Percentiles rank a stretch among this genome's conserved stretches.
Evolutionary conservation across 108 stramenopile genomes (phyloP).

Genomic region (Pseudonitzschia multiseries): DNA sequence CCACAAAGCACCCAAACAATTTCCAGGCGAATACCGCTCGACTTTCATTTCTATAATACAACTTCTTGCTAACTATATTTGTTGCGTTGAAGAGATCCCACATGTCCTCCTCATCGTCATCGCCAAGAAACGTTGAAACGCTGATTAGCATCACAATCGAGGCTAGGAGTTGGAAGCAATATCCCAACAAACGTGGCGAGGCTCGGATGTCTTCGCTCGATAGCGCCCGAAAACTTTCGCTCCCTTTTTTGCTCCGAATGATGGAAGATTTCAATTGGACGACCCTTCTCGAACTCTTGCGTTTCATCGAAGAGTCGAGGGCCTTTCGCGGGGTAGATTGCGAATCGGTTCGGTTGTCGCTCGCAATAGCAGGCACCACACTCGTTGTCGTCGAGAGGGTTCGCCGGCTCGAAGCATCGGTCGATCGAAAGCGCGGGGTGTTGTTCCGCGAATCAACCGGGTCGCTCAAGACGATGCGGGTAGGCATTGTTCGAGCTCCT

Average conservation of each 20-base stretch:
- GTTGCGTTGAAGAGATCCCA: constrained; percentile 6
- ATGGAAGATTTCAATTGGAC: constrained; percentile 30
- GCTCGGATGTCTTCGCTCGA: constrained; percentile 53
- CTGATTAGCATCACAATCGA: constrained; percentile 46
- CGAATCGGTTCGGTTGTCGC: not conserved
- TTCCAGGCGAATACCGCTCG: constrained; percentile 48
- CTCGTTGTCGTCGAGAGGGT: not conserved
- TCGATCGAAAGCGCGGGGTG: constrained; percentile 1
- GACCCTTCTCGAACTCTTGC: constrained; percentile 15
- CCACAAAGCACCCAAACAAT: constrained; percentile 36
- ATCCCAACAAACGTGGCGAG: constrained; percentile 52
- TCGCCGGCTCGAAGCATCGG: not conserved
- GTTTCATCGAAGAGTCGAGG: constrained; percentile 2
- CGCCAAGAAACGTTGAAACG: constrained; percentile 35
- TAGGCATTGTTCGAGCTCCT: constrained; percentile 30
- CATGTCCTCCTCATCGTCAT: constrained; percentile 12
- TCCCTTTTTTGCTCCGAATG: constrained; percentile 14
- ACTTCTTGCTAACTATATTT: not conserved
- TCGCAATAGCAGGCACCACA: not conserved
- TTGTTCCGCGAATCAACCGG: not conserved
- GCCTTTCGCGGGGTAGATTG: not conserved
- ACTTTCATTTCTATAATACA: constrained; percentile 16
- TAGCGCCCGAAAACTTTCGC: constrained; percentile 10
- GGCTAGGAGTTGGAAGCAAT: constrained; percentile 46
- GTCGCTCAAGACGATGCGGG: constrained; percentile 22